Base-by-base conservation (phyloP, 345 rosid genomes). In the Hypericum perforatum region DNA sequence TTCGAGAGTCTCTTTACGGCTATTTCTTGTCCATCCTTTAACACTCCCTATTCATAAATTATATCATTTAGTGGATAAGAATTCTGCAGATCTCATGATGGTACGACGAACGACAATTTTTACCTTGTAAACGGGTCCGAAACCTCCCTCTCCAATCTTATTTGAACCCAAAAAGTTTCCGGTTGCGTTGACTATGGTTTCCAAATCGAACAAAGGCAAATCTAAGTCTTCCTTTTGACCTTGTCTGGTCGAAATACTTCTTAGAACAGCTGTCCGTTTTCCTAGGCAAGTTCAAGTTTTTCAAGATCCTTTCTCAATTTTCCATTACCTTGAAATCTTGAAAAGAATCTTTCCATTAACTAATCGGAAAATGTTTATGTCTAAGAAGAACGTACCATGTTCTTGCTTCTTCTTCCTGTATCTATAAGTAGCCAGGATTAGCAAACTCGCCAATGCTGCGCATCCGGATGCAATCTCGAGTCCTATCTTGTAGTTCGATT, bases 1-100 rank as follows among this genome's bases (percentile, higher is more conserved):
- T 59, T 73, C 0, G 77, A 69, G 11, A 73, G 69, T 56, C 71
- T 65, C 52, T 73, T 73, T 32, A 73, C 74, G 11, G 77, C 74
- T 54, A 73, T 56, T 36, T 69, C 74, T 55, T 58, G 57, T 15
- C 74, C 74, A 42, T 62, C 68, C 52, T 16, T 45, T 13, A 73
- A 14, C 6, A 10, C 56, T 5, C 77, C 77, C 77, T 73, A 60
- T n/a, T n/a, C n/a, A 11, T 37, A 58, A 38, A 29, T 16, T 40
- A 22, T n/a, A n/a, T n/a, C n/a, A n/a, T n/a, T n/a, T n/a, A n/a
- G n/a, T n/a, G n/a, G n/a, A n/a, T n/a, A n/a, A n/a, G n/a, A n/a
- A n/a, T n/a, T n/a, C n/a, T n/a, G n/a, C n/a, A n/a, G n/a, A n/a
- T n/a, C n/a, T n/a, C n/a, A n/a, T n/a, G n/a, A n/a, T n/a, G n/a